These are phyloP conservation scores for Mimosa pudica DNA, from an alignment of 306 rosid genomes.

Conservation along the genomic window DNA sequence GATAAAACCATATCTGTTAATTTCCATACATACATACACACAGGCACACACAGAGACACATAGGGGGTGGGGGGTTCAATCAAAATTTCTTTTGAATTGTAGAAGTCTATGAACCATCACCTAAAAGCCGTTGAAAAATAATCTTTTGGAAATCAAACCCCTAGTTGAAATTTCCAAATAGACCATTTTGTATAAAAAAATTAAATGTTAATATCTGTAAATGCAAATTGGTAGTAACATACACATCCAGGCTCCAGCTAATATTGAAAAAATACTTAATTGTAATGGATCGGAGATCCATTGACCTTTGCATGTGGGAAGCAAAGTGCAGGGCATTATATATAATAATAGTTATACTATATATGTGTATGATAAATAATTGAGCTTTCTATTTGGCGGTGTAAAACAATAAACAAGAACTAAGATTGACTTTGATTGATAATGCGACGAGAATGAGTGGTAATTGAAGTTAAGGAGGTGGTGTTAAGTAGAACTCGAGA, in stretches of 20 bases:
- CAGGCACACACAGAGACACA: no score
- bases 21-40: no score
- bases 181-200: neutral
- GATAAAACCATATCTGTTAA: no score
- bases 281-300: neutral
- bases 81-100: no score
- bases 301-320: slow-evolving; percentile 1
- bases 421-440: neutral
- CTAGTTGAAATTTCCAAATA: neutral
- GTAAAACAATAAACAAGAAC: no score
- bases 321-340: neutral
- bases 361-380: no score
- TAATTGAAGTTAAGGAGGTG: neutral
- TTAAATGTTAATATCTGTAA: neutral
- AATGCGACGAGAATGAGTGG: neutral
- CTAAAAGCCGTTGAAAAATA: no score
- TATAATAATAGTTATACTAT: no score
- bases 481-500: neutral
- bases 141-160: no score
- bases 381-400: neutral
- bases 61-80: no score
- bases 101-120: no score
- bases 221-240: neutral
- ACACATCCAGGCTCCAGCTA: neutral
- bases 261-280: neutral